Evolutionary conservation across 1,284 basidiomycete species (phyloP), one percentile per base, ranked within the genome.

Genomic region (Amylostereum chailletii): DNA sequence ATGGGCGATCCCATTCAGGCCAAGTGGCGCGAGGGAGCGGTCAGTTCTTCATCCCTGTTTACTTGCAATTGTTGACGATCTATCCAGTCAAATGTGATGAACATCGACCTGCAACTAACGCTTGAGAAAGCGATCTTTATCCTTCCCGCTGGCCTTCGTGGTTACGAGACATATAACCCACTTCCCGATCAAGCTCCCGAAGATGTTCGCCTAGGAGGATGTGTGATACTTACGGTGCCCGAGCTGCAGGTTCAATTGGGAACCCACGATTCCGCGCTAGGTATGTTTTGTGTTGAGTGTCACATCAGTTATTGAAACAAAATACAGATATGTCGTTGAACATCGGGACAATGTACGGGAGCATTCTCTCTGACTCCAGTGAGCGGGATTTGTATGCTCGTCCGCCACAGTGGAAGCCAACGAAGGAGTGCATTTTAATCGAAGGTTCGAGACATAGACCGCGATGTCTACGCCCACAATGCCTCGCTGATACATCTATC

Each of bases 261-360:
- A 47, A 71, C 86, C 47, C 86, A 92, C 57, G 90, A 94, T 58
- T 84, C 81, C 62, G 89, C 80, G 57, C 93, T 95, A 90, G 91
- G 90, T 90, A 63, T 51, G 75, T 61, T 31, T 32, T 47, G 27
- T 42, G 36, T 42, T n/a, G 29, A 29, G 5, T 9, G n/a, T 10
- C 30, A 48, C 41, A 32, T n/a, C 48, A 40, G 26, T 19, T 50
- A 11, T 46, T 58, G 19, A 51, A 47, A 49, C 26, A 51, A 41
- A 27, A 41, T 3, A 39, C 36, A 90, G 92, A 95, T 53, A 78
- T 94, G 76, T 81, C 84, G 0, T 62, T 93, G 38, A 90, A 94
- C 56, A 59, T 81, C 5, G 76, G 79, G 47, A 75, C 81, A 1
- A 67, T 88, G 41, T 71, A 69, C 41, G 77, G 81, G 3, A 68